Evolutionary conservation across 345 rosid species (phyloP).

Genomic region (Arabis hirsuta): DNA sequence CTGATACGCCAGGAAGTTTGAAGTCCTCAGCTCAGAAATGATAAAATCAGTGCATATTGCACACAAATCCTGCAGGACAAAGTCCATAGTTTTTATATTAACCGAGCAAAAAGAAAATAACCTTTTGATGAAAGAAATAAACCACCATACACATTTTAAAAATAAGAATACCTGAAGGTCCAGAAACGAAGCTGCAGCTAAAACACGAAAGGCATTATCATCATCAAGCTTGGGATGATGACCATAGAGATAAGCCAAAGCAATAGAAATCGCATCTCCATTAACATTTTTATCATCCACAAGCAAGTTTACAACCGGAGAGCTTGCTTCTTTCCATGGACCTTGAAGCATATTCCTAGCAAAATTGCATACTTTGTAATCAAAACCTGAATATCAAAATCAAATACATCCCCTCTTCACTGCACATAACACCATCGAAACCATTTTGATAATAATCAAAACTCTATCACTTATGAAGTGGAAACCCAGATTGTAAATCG

Average conservation of each 20-base stretch:
- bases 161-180: constrained; percentile 78
- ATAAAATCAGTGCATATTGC: constrained; percentile 95
- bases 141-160: background rate
- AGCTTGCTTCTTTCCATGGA: constrained; percentile 95
- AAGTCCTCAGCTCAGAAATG: constrained; percentile 86
- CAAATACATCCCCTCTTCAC: constrained; percentile 9
- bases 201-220: constrained; percentile 83
- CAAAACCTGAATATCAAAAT: constrained; percentile 20
- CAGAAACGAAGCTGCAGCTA: constrained; percentile 98
- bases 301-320: constrained; percentile 69
- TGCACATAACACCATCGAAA: background rate
- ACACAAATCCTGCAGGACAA: constrained; percentile 76
- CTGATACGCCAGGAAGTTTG: constrained; percentile 94
- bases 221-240: constrained; percentile 89
- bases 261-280: constrained; percentile 76
- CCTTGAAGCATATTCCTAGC: constrained; percentile 91
- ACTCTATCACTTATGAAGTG: too few species aligned
- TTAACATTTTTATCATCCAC: constrained; percentile 95
- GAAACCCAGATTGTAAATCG: too few species aligned
- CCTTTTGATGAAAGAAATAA: too few species aligned
- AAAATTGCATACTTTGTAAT: constrained; percentile 11
- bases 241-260: constrained; percentile 89
- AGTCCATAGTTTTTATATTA: background rate
- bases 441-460: too few species aligned
- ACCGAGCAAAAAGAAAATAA: background rate